Base-by-base conservation (phyloP, 345 rosid species). In the Rubroshorea leprosula region DNA sequence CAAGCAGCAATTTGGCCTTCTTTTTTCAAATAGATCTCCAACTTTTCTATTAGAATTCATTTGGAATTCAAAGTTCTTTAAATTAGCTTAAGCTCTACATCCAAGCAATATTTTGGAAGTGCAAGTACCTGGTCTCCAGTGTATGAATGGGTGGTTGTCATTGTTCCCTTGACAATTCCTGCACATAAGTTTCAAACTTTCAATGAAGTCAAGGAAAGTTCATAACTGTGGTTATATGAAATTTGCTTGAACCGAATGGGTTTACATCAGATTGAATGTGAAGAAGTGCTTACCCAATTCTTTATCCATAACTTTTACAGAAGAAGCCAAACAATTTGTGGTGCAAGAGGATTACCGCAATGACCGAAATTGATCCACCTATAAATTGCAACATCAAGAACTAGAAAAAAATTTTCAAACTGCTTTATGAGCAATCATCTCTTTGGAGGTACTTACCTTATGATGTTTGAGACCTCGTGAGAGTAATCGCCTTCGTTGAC, bases 61-160 rank as follows among this genome's bases (percentile, higher is more conserved):
- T 8, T 27, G n/a, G n/a, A n/a, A n/a, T n/a, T n/a, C n/a, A n/a
- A n/a, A n/a, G n/a, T n/a, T n/a, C n/a, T n/a, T n/a, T n/a, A n/a
- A n/a, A n/a, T n/a, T n/a, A n/a, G n/a, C n/a, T n/a, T n/a, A n/a
- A n/a, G n/a, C n/a, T n/a, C n/a, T n/a, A n/a, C n/a, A n/a, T n/a
- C n/a, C n/a, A n/a, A n/a, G n/a, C n/a, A n/a, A n/a, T n/a, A n/a
- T n/a, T n/a, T n/a, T n/a, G n/a, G n/a, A n/a, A n/a, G n/a, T n/a
- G n/a, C n/a, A 11, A 41, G 25, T 78, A 92, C 96, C 89, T 92
- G 99, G 78, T 93, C 99, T 26, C 99, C 97, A 0, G 99, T 93
- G 83, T 89, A 93, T 62, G 99, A 93, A 68, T 93, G 99, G 17
- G 99, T 93, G 15, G 99, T 93, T 55, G 97, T 93, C 97, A 93